phyloP scores from a whole-genome alignment of 768 basidiomycete genomes.

The Kwoniella shandongensis region DNA sequence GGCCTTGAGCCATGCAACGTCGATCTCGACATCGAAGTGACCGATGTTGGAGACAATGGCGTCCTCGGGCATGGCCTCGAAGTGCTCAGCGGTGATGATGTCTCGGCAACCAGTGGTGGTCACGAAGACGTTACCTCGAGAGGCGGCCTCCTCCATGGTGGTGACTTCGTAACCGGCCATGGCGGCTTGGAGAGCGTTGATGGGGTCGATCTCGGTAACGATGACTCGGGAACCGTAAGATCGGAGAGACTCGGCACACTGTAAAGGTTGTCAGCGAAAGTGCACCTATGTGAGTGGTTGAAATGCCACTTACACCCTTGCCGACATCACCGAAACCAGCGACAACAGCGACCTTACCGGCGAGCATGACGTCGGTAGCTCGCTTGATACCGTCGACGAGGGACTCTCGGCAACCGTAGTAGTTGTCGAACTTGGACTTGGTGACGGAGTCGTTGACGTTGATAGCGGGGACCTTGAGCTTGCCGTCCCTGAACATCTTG shows the following conservation, averaged over 20 bases:
- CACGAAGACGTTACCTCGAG: conserved; percentile 85
- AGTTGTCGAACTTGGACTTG: conserved; percentile 88
- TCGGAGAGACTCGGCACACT: conserved; percentile 89
- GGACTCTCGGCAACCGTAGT: conserved; percentile 97
- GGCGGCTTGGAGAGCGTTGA: conserved; percentile 98
- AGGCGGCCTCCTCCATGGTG: conserved; percentile 96
- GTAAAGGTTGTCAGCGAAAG: conserved; percentile 55
- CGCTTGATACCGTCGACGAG: conserved; percentile 99
- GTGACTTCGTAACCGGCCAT: conserved; percentile 99
- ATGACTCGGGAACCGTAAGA: conserved; percentile 97
- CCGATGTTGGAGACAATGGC: conserved; percentile 89
- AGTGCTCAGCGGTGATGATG: conserved; percentile 91
- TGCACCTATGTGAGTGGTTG: too few relatives aligned
- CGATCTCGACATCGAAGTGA: conserved; percentile 67
- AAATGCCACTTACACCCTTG: conserved; percentile 79
- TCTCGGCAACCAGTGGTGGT: conserved; percentile 99
- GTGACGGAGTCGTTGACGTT: conserved; percentile 99
- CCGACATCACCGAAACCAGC: conserved; percentile 99
- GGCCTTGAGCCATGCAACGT: conserved; percentile 96
- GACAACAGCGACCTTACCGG: conserved; percentile 97
- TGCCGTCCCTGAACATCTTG: conserved; percentile 94
- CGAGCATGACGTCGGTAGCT: conserved; percentile 99
- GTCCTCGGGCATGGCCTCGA: conserved; percentile 92
- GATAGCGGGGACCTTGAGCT: conserved; percentile 95
- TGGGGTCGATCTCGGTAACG: conserved; percentile 98